Evolutionary conservation across 2,329 filamentous ascomycete genomes (phyloP).

Genomic region (Phoma sp.): DNA sequence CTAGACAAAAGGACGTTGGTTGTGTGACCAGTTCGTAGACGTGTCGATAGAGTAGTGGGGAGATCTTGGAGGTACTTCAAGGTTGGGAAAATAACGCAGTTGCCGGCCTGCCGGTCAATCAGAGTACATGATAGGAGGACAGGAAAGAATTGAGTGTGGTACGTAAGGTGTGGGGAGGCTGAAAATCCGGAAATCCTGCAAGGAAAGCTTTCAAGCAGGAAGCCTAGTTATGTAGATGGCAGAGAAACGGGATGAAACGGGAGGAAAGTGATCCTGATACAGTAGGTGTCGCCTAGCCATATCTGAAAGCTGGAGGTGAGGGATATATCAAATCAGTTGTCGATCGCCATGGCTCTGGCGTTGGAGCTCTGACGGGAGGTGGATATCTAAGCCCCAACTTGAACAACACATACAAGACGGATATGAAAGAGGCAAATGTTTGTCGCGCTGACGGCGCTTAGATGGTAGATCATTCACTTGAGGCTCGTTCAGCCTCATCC

Average conservation of each 20-base stretch:
- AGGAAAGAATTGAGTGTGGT: neutral
- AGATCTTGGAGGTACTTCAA: neutral
- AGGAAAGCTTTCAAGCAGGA: neutral
- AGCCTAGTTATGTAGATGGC: slow-evolving; percentile 3
- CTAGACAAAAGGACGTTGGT: too few relatives aligned
- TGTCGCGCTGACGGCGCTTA: neutral
- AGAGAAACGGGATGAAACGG: slow-evolving; percentile 4
- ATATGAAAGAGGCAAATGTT: neutral
- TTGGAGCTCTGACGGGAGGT: slow-evolving; percentile 3
- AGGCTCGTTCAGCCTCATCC: slow-evolving; percentile 4
- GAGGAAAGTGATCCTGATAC: neutral
- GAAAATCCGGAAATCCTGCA: neutral
- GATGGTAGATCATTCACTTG: neutral
- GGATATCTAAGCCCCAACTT: neutral
- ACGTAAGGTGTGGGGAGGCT: neutral
- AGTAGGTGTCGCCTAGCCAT: slow-evolving; percentile 1
- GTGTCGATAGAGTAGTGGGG: neutral
- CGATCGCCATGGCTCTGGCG: slow-evolving; percentile 1
- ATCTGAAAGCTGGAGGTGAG: neutral
- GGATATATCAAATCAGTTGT: slow-evolving; percentile 3
- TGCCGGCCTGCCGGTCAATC: slow-evolving; percentile 3
- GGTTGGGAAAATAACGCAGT: neutral
- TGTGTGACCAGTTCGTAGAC: neutral
- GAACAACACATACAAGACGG: neutral
- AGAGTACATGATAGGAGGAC: neutral